phyloP scores from a whole-genome alignment of 306 rosid genomes.

The Vigna angularis region DNA sequence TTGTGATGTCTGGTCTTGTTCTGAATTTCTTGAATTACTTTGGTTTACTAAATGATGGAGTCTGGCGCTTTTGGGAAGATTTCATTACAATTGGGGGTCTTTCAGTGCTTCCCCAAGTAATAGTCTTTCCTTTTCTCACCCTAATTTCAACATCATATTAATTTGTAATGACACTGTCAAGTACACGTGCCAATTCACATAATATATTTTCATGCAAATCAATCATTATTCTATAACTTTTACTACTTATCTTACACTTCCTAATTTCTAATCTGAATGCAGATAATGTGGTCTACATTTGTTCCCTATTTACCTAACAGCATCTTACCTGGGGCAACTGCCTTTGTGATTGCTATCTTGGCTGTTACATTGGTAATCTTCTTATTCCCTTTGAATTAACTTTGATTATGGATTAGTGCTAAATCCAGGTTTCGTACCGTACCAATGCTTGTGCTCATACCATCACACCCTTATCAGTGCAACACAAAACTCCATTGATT shows the following conservation, averaged over 20 bases:
- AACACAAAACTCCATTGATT: conserved; percentile 18
- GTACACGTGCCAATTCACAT: conserved; percentile 16
- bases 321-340: conserved; percentile 73
- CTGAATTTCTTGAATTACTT: conserved; percentile 80
- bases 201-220: neutral
- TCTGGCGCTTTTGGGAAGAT: conserved; percentile 87
- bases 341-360: conserved; percentile 67
- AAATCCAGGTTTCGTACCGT: conserved; percentile 17
- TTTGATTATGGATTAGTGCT: conserved; percentile 33
- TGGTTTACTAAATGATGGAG: conserved; percentile 61
- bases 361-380: conserved; percentile 55
- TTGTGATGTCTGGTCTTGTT: conserved; percentile 73
- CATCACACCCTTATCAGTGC: conserved; percentile 8
- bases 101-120: conserved; percentile 86
- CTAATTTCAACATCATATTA: conserved; percentile 23
- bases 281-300: conserved; percentile 99
- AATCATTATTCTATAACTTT: conserved; percentile 2
- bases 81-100: conserved; percentile 89
- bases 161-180: neutral
- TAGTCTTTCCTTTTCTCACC: conserved; percentile 35
- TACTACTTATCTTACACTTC: conserved; percentile 30
- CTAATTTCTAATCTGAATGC: conserved; percentile 41
- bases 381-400: conserved; percentile 33
- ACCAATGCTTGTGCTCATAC: conserved; percentile 8
- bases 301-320: conserved; percentile 86